These are phyloP conservation scores for Sutorius australiensis DNA, from an alignment of 768 basidiomycete species.

Conservation along the genomic window DNA sequence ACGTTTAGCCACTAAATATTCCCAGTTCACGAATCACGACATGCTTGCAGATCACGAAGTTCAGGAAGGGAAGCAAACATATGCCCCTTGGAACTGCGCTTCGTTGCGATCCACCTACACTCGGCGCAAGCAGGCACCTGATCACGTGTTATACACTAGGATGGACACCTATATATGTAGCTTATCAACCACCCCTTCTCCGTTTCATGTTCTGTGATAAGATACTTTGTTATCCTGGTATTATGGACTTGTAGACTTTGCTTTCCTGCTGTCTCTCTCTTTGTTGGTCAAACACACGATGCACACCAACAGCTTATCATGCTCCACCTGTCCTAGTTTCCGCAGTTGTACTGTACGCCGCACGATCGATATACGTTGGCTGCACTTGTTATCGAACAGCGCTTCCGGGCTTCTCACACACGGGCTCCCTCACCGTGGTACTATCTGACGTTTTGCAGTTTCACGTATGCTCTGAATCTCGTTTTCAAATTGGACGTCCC, in stretches of 20 bases:
- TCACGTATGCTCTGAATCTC: neutral
- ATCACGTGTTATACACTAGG: neutral
- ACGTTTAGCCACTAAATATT: slow-evolving; percentile 2
- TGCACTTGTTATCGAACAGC: neutral
- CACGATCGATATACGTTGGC: neutral
- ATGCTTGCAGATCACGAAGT: slow-evolving; percentile 1
- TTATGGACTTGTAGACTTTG: neutral
- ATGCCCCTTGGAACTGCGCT: neutral
- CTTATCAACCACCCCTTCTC: slow-evolving; percentile 11
- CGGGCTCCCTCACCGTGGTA: neutral
- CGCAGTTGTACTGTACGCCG: neutral
- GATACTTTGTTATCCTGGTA: neutral
- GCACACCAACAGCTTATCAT: too few species aligned
- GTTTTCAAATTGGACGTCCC: neutral
- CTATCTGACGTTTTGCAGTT: neutral
- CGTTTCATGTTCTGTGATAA: neutral
- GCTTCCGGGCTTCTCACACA: neutral
- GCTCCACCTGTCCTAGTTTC: too few species aligned
- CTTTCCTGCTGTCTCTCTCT: neutral
- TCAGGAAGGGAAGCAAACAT: neutral
- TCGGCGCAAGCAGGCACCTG: neutral
- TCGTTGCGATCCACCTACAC: neutral
- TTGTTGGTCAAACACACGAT: neutral
- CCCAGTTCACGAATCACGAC: slow-evolving; percentile 3
- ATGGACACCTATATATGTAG: slow-evolving; percentile 13